A percentile compares a stretch with the other conserved stretches of the same genome.
Evolutionary conservation across 805 yeast species (phyloP).

Genomic region (Saccharomycopsis vini): DNA sequence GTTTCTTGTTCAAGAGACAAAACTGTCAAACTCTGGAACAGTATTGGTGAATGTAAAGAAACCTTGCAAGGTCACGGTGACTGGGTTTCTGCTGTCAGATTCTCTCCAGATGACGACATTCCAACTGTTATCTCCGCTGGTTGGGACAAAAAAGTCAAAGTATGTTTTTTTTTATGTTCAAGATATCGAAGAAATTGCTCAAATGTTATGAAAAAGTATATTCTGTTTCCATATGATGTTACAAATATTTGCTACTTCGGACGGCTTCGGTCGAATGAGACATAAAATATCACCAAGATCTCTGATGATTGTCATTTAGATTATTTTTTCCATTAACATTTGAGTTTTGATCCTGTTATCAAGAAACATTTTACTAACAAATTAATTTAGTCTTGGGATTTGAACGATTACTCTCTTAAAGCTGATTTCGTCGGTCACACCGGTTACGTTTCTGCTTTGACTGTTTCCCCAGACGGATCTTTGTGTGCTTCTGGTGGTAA

Average conservation of each 20-base stretch:
- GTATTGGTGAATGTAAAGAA: conserved; percentile 93
- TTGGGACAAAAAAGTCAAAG: conserved; percentile 98
- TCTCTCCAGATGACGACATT: conserved; percentile 74
- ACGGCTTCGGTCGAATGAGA: conserved; percentile 85
- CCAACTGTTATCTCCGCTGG: conserved; percentile 92
- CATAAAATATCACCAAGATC: conserved; percentile 96
- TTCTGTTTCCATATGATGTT: conserved; percentile 52
- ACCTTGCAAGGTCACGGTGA: conserved; percentile 93
- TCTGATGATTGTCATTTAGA: conserved; percentile 53
- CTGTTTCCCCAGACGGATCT: conserved; percentile 99
- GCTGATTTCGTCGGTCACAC: conserved; percentile 99
- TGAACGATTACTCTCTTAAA: conserved; percentile 70
- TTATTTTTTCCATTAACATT: background rate
- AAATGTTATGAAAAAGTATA: background rate
- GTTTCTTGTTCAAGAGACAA: conserved; percentile 97
- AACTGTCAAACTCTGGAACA: conserved; percentile 99
- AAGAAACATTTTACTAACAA: conserved; percentile 7
- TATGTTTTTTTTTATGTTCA: conserved; percentile 43
- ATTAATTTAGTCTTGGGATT: conserved; percentile 77
- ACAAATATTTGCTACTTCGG: conserved; percentile 99
- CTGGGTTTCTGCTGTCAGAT: conserved; percentile 98
- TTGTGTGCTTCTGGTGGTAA: conserved; percentile 99
- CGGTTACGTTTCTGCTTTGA: conserved; percentile 94
- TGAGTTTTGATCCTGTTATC: conserved; percentile 5
- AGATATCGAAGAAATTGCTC: background rate